Conservation (phyloP, 2,329 filamentous ascomycete species). For the Trichophyton equinum region DNA sequence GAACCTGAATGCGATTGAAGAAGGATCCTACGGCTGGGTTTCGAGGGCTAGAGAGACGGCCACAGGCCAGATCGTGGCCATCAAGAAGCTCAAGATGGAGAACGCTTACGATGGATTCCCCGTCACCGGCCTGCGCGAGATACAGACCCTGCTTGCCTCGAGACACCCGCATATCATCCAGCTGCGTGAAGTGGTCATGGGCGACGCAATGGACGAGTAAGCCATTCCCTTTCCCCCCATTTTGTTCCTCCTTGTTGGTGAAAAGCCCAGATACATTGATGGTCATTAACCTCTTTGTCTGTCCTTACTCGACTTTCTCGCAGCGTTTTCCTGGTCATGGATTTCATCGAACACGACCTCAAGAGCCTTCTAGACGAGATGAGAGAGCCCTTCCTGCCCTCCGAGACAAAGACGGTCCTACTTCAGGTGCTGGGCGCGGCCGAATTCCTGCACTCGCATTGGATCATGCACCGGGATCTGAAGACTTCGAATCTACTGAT, state of each 20-base stretch:
- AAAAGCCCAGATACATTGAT: constrained; percentile 27
- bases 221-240: constrained; percentile 13
- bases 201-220: constrained; percentile 49
- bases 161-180: constrained; percentile 71
- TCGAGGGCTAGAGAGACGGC: constrained; percentile 63
- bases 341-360: constrained; percentile 94
- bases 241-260: constrained; percentile 10
- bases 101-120: constrained; percentile 68
- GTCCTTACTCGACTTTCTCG: constrained; percentile 16
- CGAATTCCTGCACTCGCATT: constrained; percentile 73
- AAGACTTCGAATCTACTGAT: constrained; percentile 91
- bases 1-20: constrained; percentile 90
- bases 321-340: constrained; percentile 87
- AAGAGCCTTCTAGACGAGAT: constrained; percentile 88
- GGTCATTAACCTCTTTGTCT: constrained; percentile 23
- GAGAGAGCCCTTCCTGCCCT: constrained; percentile 82
- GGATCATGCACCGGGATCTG: constrained; percentile 86
- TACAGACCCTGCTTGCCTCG: constrained; percentile 74
- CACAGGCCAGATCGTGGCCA: constrained; percentile 70
- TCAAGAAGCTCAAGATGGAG: constrained; percentile 91
- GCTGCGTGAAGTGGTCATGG: constrained; percentile 72
- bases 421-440: constrained; percentile 70
- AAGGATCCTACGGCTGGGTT: constrained; percentile 92
- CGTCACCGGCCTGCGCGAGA: constrained; percentile 85
- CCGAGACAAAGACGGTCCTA: constrained; percentile 83